Base-by-base conservation (phyloP, 2,329 filamentous ascomycete genomes). In the Mycocentrospora acerina region DNA sequence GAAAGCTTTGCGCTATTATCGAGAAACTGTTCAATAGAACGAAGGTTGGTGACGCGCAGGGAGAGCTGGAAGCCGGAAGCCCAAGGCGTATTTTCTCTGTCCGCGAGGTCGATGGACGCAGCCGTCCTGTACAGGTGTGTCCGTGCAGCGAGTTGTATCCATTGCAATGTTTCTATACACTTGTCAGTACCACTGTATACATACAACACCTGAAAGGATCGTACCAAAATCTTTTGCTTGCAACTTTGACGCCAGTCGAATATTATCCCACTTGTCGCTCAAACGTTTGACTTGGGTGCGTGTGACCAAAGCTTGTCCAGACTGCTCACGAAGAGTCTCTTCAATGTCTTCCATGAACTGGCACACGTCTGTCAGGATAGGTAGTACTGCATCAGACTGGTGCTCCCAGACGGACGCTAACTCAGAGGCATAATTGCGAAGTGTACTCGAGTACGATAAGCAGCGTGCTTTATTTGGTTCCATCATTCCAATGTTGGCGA, bases 321-420 rank as follows among this genome's bases (percentile, higher is more conserved):
- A 46, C n/a, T 49, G 51, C 28, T 43, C 46, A 6, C 47, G 34
- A 16, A 66, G 62, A 4, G 62, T 65, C 36, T 65, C 62, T 17
- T 65, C 56, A 5, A 65, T 53, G 28, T 66, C 62, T 43, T 66
- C 62, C 47, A 62, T 59, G 17, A 60, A 64, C 25, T 62, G 59
- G 30, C 62, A 65, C 4, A 54, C 57, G 25, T 65, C 56, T 14
- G 64, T 43, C 12, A 66, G 42, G 3, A 57, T 50, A 5, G 59
- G 59, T 9, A 66, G 46, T 24, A 62, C 48, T 3, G 52, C 40
- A 19, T 66, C 62, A 3, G 61, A 54, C 31, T 54, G 55, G 19
- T 58, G 46, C 31, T 65, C 62, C 57, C 58, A 59, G 7, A 46
- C 43, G 15, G 54, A 50, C n/a, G 56, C 55, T 14, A 66, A 32